These are phyloP conservation scores for Petunia hybrid DNA, from an alignment of 305 asterid species.

Conservation along the genomic window DNA sequence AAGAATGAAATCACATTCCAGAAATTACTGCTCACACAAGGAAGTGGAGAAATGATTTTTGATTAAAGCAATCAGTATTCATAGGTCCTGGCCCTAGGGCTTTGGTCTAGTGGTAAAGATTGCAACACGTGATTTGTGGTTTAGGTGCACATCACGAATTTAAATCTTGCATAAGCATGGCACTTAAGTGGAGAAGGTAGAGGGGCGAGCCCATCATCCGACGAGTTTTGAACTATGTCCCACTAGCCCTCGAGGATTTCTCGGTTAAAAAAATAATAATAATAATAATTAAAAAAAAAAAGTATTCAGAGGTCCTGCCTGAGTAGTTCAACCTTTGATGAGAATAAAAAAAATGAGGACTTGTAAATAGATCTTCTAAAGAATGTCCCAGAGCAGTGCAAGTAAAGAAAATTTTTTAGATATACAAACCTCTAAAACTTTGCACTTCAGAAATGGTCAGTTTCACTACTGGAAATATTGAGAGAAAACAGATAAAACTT, in stretches of 20 bases:
- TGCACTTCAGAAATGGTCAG: not conserved
- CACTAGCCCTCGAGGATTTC: too few species aligned
- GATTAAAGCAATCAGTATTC: not conserved
- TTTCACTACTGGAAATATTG: conserved; percentile 60
- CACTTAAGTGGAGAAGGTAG: too few species aligned
- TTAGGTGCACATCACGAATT: too few species aligned
- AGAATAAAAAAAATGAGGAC: not conserved
- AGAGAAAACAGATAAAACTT: conserved; percentile 70
- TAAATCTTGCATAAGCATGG: too few species aligned
- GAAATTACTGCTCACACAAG: not conserved
- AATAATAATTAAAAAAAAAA: too few species aligned
- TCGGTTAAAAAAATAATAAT: too few species aligned
- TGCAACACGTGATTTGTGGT: too few species aligned
- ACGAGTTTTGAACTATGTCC: too few species aligned
- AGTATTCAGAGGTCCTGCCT: not conserved
- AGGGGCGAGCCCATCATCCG: too few species aligned
- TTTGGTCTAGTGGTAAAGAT: too few species aligned
- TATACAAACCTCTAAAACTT: not conserved
- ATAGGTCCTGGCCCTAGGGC: not conserved
- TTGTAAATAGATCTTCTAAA: not conserved
- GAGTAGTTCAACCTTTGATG: conserved; percentile 4
- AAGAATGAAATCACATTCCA: not conserved
- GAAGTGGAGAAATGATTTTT: not conserved
- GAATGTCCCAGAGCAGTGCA: not conserved
- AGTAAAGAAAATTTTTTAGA: not conserved